These are phyloP conservation scores for Mytilinidion resinicola DNA, from an alignment of 495 filamentous ascomycete species.

Conservation along the genomic window DNA sequence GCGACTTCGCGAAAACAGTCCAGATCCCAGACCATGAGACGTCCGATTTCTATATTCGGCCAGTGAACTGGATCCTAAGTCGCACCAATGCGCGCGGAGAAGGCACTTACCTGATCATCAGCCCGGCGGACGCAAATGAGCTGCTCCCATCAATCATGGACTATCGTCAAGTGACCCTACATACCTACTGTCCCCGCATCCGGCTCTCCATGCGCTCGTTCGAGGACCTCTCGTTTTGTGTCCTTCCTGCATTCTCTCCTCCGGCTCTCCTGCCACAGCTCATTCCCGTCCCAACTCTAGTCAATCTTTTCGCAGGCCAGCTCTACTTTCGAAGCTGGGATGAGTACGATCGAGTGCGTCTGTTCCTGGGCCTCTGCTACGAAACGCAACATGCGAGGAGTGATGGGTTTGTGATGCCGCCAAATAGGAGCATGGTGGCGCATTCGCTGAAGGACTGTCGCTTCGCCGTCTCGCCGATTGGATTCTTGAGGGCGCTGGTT, in stretches of 20 bases:
- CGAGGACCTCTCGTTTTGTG: slow-evolving; percentile 39
- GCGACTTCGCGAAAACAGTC: slow-evolving; percentile 52
- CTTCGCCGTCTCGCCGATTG: background rate
- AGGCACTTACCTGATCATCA: slow-evolving; percentile 48
- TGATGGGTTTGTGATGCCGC: background rate
- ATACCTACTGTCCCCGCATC: slow-evolving; percentile 53
- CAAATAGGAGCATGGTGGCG: background rate
- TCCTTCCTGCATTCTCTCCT: slow-evolving; percentile 10
- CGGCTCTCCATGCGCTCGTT: slow-evolving; percentile 35
- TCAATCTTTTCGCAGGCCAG: slow-evolving; percentile 9
- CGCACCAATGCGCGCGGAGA: slow-evolving; percentile 4
- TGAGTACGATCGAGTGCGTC: background rate
- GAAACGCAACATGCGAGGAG: background rate
- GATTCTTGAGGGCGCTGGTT: background rate
- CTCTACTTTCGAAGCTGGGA: background rate
- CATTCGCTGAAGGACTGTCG: background rate
- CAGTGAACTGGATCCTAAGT: slow-evolving; percentile 51
- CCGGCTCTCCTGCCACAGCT: background rate
- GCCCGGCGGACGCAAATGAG: slow-evolving; percentile 55
- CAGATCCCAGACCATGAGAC: slow-evolving; percentile 3
- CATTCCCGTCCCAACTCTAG: background rate
- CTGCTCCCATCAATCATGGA: slow-evolving; percentile 40
- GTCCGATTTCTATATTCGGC: slow-evolving; percentile 48
- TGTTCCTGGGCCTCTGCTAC: background rate
- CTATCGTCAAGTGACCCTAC: slow-evolving; percentile 40